Conservation (phyloP, 208 protist genomes). For the Zelonia costaricensis region DNA sequence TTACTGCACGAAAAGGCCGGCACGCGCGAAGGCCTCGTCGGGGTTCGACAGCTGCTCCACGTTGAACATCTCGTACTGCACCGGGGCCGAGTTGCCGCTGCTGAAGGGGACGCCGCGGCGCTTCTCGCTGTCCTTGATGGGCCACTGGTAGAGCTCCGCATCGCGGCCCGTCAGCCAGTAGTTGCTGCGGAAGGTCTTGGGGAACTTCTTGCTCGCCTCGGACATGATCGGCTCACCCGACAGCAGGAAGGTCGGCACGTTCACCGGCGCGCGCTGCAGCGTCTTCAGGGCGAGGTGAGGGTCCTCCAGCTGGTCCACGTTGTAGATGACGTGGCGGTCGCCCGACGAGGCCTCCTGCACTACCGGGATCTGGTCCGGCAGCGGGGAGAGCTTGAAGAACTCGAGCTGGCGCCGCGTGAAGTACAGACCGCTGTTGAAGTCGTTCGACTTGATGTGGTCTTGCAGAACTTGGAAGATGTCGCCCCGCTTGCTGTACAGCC, state of each 20-base stretch:
- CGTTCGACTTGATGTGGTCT: constrained; percentile 82
- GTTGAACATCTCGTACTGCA: constrained; percentile 86
- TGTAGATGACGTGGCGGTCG: constrained; percentile 84
- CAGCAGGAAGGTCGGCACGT: constrained; percentile 81
- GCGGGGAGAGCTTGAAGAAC: constrained; percentile 78
- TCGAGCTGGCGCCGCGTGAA: constrained; percentile 86
- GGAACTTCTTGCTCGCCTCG: constrained; percentile 74
- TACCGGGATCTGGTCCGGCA: constrained; percentile 64
- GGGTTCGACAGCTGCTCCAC: constrained; percentile 89
- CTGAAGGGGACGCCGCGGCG: constrained; percentile 72
- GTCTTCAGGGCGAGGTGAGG: constrained; percentile 81
- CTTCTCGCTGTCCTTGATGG: constrained; percentile 81
- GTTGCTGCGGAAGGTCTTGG: constrained; percentile 76
- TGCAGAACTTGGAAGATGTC: constrained; percentile 53
- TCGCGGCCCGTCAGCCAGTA: constrained; percentile 89
- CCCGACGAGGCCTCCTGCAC: constrained; percentile 66
- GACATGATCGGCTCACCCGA: constrained; percentile 80
- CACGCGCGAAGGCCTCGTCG: constrained; percentile 86
- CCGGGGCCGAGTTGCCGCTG: constrained; percentile 39
- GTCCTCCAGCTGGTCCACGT: constrained; percentile 88
- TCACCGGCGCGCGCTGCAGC: constrained; percentile 75
- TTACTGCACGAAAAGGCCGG: constrained; percentile 80
- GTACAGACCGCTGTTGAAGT: constrained; percentile 89
- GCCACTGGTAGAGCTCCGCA: constrained; percentile 88
- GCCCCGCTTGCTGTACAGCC: constrained; percentile 70